Evolutionary conservation across 2,329 filamentous ascomycete species (phyloP), one percentile per base, ranked within the genome.

Genomic region (Daldinia eschscholtzii): DNA sequence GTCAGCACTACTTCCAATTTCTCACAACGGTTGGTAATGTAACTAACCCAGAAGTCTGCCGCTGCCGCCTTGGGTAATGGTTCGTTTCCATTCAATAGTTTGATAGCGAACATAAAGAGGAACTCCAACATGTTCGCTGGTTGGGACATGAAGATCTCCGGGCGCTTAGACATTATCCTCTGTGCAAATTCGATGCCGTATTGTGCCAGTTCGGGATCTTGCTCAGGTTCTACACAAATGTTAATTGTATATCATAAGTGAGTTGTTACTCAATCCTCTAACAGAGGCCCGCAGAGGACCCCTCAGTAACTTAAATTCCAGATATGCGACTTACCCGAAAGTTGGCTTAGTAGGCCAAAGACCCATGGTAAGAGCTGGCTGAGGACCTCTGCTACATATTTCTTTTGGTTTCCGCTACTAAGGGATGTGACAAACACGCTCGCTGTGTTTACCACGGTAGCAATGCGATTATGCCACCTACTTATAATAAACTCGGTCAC

Each of bases 61-160:
- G 93, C 88, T 2, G 91, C 88, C 33, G 87, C 87, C 80, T 96
- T 97, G 0, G 92, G 91, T 9, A 97, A 81, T 0, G 91, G 89
- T 66, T 96, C 93, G 33, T 85, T 88, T 12, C 90, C 91, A 48
- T 90, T 86, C 6, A 97, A 81, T 6, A 92, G 89, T 73, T 88
- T 86, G 12, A 96, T 81, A 0, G 89, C 87, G 74, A 95, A 94
- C 60, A 90, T 81, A 74, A 97, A 91, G 67, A 93, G 86, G 72
- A 85, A 88, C 65, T 91, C 88, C 0, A 91, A 83, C 10, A 85
- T 83, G 0, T 86, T 83, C 10, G 84, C 78, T 3, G 88, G 83
- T 58, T 90, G 85, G 7, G 88, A 81, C 56, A 93, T 84, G 4
- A 95, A 80, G 6, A 91, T 83, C n/a, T 83, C 81, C 0, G 89